Percentiles rank a stretch among this genome's conserved stretches.
These are phyloP conservation scores for Eragrostis curvula DNA, from an alignment of 176 grass and related monocot species.

Conservation along the genomic window DNA sequence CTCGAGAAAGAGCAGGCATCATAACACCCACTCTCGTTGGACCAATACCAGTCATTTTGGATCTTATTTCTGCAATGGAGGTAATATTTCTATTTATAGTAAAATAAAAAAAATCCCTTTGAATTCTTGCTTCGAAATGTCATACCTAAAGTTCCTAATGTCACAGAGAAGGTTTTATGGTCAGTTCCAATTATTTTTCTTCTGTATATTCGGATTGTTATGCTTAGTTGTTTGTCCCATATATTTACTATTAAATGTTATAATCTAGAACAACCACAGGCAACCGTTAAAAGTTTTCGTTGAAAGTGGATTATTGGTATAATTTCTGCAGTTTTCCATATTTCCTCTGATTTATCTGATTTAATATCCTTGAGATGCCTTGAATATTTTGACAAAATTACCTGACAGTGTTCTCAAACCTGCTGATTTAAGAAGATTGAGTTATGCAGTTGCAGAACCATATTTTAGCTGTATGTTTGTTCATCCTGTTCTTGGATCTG, in stretches of 20 bases:
- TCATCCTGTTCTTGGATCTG: neutral
- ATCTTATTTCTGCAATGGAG: constrained; percentile 71
- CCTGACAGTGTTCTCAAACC: neutral
- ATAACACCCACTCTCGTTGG: constrained; percentile 64
- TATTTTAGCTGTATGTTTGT: neutral
- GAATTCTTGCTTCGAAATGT: neutral
- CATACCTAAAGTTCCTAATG: neutral
- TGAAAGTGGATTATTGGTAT: neutral
- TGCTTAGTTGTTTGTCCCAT: neutral
- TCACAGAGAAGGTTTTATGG: neutral
- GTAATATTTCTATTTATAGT: constrained; percentile 37
- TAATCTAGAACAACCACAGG: neutral
- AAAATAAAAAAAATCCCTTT: neutral
- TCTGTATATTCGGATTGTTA: neutral
- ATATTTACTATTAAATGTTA: neutral
- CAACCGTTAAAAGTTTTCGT: neutral
- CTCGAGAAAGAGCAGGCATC: constrained; percentile 83
- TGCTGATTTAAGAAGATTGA: neutral
- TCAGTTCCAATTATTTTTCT: neutral
- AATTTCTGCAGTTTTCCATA: neutral
- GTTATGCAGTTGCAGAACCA: neutral
- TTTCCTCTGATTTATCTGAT: neutral
- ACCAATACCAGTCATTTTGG: constrained; percentile 73
- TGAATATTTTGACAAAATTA: too few relatives aligned
- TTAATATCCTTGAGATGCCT: too few relatives aligned